phyloP scores from a whole-genome alignment of 2,329 filamentous ascomycete species.

The Alternaria incomplexa region DNA sequence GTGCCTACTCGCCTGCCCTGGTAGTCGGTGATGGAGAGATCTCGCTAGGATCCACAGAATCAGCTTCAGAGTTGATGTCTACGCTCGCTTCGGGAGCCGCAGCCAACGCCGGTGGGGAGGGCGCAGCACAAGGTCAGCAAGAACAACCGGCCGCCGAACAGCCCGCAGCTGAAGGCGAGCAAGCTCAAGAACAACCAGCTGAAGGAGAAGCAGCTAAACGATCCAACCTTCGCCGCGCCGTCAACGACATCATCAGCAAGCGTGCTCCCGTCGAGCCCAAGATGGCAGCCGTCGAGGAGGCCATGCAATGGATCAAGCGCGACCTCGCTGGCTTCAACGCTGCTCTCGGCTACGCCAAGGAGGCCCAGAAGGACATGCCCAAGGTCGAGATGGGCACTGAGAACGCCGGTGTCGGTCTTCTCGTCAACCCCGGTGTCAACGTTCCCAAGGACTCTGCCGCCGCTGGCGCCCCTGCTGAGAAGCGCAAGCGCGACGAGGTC shows the following conservation, averaged over 20 bases:
- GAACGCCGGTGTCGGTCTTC: conserved; percentile 50
- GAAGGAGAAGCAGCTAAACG: conserved; percentile 35
- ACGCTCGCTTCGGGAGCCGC: conserved; percentile 53
- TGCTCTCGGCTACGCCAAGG: conserved; percentile 56
- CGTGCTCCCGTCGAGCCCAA: conserved; percentile 32
- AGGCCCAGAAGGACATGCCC: conserved; percentile 54
- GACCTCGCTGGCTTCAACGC: conserved; percentile 58
- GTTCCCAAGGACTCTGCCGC: conserved; percentile 48
- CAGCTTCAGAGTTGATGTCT: conserved; percentile 52
- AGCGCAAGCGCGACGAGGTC: conserved; percentile 37
- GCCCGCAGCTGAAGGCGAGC: conserved; percentile 16
- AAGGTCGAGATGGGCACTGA: conserved; percentile 59
- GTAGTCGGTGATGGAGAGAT: conserved; percentile 63
- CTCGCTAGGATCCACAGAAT: conserved; percentile 53
- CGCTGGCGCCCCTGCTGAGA: conserved; percentile 29
- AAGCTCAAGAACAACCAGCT: conserved; percentile 30
- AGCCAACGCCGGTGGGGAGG: conserved; percentile 24
- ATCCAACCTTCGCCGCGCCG: conserved; percentile 34
- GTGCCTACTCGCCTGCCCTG: conserved; percentile 59
- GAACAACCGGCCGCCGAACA: conserved; percentile 14
- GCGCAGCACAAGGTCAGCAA: conserved; percentile 20
- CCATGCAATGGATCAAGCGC: conserved; percentile 53
- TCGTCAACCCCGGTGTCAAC: conserved; percentile 48
- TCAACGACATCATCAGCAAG: conserved; percentile 35
- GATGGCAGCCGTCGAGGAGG: conserved; percentile 40